phyloP scores from a whole-genome alignment of 805 yeast genomes.

The Metschnikowia aberdeeniae region DNA sequence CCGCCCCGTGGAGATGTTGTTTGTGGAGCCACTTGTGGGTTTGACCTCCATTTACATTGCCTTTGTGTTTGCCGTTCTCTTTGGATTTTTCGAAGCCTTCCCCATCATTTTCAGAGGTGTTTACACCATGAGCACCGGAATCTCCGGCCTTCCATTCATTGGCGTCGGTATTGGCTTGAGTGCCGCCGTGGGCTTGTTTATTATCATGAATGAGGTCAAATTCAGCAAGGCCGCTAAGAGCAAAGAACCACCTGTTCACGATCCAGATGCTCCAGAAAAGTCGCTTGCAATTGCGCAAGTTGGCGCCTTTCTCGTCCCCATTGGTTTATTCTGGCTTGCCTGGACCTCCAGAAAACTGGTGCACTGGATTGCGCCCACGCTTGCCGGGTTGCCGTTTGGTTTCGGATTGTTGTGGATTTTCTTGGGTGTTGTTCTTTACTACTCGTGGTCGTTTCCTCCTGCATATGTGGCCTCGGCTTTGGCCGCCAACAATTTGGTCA shows the following conservation, averaged over 20 bases:
- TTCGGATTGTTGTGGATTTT: constrained; percentile 69
- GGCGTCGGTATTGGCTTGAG: constrained; percentile 69
- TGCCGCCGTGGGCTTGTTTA: constrained; percentile 49
- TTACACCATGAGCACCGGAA: constrained; percentile 55
- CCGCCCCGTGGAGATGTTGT: constrained; percentile 65
- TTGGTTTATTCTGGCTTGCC: constrained; percentile 74
- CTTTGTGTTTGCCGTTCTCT: constrained; percentile 70
- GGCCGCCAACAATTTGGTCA: constrained; percentile 79
- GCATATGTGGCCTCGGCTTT: constrained; percentile 77
- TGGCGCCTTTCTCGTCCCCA: constrained; percentile 65
- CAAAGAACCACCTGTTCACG: constrained; percentile 51
- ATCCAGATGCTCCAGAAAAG: constrained; percentile 63
- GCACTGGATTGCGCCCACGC: constrained; percentile 74
- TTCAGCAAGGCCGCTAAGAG: constrained; percentile 19
- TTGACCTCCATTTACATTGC: constrained; percentile 68
- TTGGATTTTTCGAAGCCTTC: constrained; percentile 77
- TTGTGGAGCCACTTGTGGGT: constrained; percentile 70
- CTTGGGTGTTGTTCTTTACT: constrained; percentile 65
- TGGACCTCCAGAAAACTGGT: constrained; percentile 63
- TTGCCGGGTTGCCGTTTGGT: constrained; percentile 77
- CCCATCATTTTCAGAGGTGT: constrained; percentile 69
- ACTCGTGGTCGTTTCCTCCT: constrained; percentile 71
- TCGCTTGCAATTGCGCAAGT: constrained; percentile 58
- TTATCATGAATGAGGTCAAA: constrained; percentile 44
- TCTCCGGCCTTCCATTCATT: constrained; percentile 65